Conservation (phyloP, 2,329 filamentous ascomycete genomes). For the Fusarium nodosum region DNA sequence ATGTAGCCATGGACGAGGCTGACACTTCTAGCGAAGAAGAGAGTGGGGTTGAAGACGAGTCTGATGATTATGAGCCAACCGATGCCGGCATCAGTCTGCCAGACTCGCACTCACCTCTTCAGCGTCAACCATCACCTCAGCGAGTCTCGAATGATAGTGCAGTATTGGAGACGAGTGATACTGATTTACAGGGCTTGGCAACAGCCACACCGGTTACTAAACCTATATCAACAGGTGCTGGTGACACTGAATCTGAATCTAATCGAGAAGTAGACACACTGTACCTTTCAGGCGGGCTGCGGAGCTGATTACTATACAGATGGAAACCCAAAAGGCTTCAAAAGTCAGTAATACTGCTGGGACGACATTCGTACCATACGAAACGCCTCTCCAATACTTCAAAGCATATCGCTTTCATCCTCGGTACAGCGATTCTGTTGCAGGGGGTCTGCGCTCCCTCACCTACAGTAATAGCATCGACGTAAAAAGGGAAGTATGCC, state of each 20-base stretch:
- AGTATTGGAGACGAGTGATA: constrained; percentile 48
- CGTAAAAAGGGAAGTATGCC: constrained; percentile 79
- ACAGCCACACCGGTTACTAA: constrained; percentile 44
- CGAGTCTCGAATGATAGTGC: constrained; percentile 40
- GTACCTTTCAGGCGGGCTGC: constrained; percentile 30
- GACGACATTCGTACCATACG: constrained; percentile 71
- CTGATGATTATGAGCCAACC: constrained; percentile 70
- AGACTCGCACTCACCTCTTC: constrained; percentile 16
- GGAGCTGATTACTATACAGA: constrained; percentile 45
- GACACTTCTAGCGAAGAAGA: constrained; percentile 48
- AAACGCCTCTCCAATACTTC: constrained; percentile 85
- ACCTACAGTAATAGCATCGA: constrained; percentile 96
- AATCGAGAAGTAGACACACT: constrained; percentile 61
- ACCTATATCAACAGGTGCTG: constrained; percentile 52
- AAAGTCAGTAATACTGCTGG: constrained; percentile 17
- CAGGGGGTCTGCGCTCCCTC: constrained; percentile 85
- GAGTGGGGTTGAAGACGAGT: constrained; percentile 49
- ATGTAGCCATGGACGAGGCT: constrained; percentile 47
- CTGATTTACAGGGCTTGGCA: constrained; percentile 46
- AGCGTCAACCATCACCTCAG: constrained; percentile 7
- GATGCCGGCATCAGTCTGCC: constrained; percentile 53
- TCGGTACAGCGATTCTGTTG: constrained; percentile 75
- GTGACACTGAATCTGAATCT: constrained; percentile 45
- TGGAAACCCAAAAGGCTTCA: constrained; percentile 13
- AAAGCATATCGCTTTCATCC: constrained; percentile 93